Evolutionary conservation across 148 eudicot genomes (phyloP), one percentile per base, ranked within the genome.

Genomic region (Heliamphora exappendiculata): DNA sequence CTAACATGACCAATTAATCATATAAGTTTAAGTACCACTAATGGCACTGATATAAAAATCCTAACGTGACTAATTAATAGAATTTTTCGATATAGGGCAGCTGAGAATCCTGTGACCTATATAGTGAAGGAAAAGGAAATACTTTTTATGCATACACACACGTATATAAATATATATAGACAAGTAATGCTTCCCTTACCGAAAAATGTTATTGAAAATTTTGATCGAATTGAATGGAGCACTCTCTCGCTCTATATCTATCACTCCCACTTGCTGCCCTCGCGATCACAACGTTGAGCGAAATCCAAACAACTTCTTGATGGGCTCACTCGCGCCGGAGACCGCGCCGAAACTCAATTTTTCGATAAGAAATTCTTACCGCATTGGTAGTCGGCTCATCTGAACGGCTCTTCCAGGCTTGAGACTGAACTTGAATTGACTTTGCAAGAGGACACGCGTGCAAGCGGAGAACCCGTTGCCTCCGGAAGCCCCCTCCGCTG

Each of bases 241-340:
- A 0, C 8, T 1, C 37, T 62, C 39, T 31, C 67, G 29, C 67
- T 31, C 67, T 62, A 37, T 33, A 19, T 31, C 39, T 12, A 19
- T 29, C 19, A 10, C 49, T 22, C 50, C 8, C 50, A 14, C 6
- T 41, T 31, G 20, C 70, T n/a, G n/a, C 24, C 49, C 11, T 13
- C 5, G 11, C 24, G 12, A 57, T 39, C 50, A 67, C 71, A 41
- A 29, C 20, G 26, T 65, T 65, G 33, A 65, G 2, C 45, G 22
- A 68, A 68, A 10, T 34, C 49, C 20, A 4, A 26, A 11, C 72
- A 24, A 28, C 44, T 26, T 13, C 12, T 24, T 42, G 5, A 89
- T 87, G 90, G 87, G 76, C 12, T 83, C 89, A 22, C 76, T 91
- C 8, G 84, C 89, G 73, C 79, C 87, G 84, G 81, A 84, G 86